Evolutionary conservation across 2,329 filamentous ascomycete species (phyloP).

Genomic region (Cordyceps cateniannulata): DNA sequence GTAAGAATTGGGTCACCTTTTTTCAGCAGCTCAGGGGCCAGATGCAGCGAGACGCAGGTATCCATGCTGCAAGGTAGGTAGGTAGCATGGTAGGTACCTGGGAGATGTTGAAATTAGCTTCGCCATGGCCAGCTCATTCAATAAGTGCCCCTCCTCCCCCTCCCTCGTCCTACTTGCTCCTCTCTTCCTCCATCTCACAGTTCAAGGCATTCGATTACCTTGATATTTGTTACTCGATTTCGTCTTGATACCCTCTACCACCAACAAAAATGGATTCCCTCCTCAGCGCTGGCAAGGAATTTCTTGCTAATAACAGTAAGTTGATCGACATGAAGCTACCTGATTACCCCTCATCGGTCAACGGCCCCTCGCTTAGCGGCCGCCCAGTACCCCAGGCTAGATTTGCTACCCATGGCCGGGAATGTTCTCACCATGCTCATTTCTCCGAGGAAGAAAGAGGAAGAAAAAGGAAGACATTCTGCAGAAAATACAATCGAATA

Average conservation of each 20-base stretch:
- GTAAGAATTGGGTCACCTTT: neutral
- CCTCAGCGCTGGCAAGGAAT: conserved; percentile 32
- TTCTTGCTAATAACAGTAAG: conserved; percentile 20
- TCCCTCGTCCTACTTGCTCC: neutral
- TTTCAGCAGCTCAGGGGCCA: conserved; percentile 10
- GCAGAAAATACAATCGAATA: too few species aligned
- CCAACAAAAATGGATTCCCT: conserved; percentile 30
- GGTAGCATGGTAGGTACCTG: too few species aligned
- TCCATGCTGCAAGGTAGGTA: too few species aligned
- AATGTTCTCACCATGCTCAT: neutral
- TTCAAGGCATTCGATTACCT: neutral
- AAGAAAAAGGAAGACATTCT: too few species aligned
- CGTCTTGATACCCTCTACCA: neutral
- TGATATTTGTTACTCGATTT: neutral
- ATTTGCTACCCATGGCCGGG: too few species aligned
- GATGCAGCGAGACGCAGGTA: neutral
- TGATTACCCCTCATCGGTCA: conserved; percentile 1
- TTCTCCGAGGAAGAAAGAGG: neutral
- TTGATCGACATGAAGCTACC: neutral
- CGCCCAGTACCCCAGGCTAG: neutral
- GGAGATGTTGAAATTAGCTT: neutral
- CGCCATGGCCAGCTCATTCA: neutral
- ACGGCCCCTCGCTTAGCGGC: conserved; percentile 6
- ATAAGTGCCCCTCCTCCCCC: conserved; percentile 1
- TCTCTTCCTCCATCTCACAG: neutral